A percentile compares a stretch with the other conserved stretches of the same genome.
Evolutionary conservation across 306 rosid species (phyloP).

Genomic region (Quercus dentata): DNA sequence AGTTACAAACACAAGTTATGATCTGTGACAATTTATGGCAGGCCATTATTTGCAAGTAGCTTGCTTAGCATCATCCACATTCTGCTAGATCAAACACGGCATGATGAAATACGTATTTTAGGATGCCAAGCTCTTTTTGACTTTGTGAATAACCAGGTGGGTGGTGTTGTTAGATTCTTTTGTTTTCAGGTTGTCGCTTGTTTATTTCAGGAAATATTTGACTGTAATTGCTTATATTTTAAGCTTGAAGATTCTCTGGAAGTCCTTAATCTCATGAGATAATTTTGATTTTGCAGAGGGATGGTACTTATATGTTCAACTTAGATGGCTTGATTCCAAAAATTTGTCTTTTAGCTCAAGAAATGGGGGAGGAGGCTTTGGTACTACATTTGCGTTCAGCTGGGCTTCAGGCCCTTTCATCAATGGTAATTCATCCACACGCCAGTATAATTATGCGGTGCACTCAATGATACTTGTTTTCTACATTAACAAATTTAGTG

Average conservation of each 20-base stretch:
- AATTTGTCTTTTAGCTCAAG: conserved; percentile 60
- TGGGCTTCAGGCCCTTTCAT: conserved; percentile 57
- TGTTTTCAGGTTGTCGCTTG: conserved; percentile 12
- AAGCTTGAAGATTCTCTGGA: background rate
- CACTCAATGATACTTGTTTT: conserved; percentile 6
- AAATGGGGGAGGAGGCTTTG: conserved; percentile 48
- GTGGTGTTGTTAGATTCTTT: conserved; percentile 29
- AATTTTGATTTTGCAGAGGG: conserved; percentile 41
- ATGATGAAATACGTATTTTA: conserved; percentile 57
- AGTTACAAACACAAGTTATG: background rate
- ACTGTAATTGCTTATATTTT: background rate
- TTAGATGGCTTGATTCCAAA: conserved; percentile 56
- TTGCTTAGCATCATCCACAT: conserved; percentile 60
- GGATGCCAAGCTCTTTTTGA: conserved; percentile 69
- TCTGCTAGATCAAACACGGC: conserved; percentile 64
- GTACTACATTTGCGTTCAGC: conserved; percentile 41
- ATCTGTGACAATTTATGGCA: conserved; percentile 26
- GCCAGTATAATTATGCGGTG: background rate
- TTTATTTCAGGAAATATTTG: background rate
- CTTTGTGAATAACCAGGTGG: conserved; percentile 72
- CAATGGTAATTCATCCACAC: conserved; percentile 42
- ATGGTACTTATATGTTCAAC: conserved; percentile 76
- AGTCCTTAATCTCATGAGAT: too few species aligned
- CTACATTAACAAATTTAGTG: conserved; percentile 2
- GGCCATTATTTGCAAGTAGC: conserved; percentile 79